Conservation (phyloP, 2,329 filamentous ascomycete species). For the Talaromyces atroroseus region DNA sequence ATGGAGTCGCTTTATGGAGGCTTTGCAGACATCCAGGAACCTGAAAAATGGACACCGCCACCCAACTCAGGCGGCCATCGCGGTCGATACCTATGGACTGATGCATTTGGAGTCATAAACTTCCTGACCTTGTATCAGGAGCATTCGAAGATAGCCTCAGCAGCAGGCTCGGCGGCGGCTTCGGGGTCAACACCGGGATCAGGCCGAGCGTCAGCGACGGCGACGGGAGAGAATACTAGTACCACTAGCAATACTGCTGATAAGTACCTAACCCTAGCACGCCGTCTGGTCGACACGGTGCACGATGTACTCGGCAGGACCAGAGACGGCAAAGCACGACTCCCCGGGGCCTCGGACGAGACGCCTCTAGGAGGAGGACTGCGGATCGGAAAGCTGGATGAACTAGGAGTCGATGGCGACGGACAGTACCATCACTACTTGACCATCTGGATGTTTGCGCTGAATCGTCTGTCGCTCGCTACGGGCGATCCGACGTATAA, state of each 20-base stretch:
- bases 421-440: slow-evolving; percentile 60
- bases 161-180: not conserved
- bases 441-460: slow-evolving; percentile 59
- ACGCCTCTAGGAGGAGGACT: slow-evolving; percentile 52
- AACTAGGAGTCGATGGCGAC: slow-evolving; percentile 47
- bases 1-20: slow-evolving; percentile 39
- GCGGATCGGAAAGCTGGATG: slow-evolving; percentile 53
- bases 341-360: slow-evolving; percentile 49
- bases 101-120: slow-evolving; percentile 56
- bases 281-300: slow-evolving; percentile 46
- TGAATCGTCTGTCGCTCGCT: slow-evolving; percentile 50
- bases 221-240: not conserved
- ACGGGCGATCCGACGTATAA: slow-evolving; percentile 46
- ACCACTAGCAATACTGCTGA: slow-evolving; percentile 13
- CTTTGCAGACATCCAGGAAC: slow-evolving; percentile 26
- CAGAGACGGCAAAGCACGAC: slow-evolving; percentile 42
- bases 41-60: slow-evolving; percentile 45
- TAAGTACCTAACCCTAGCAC: slow-evolving; percentile 47
- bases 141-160: slow-evolving; percentile 16
- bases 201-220: no score
- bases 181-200: not conserved
- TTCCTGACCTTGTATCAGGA: slow-evolving; percentile 51
- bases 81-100: slow-evolving; percentile 58
- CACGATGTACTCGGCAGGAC: slow-evolving; percentile 51
- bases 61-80: slow-evolving; percentile 49